A percentile compares a stretch with the other conserved stretches of the same genome.
phyloP scores from a whole-genome alignment of 2,329 filamentous ascomycete genomes.

The Aspergillus sp. region DNA sequence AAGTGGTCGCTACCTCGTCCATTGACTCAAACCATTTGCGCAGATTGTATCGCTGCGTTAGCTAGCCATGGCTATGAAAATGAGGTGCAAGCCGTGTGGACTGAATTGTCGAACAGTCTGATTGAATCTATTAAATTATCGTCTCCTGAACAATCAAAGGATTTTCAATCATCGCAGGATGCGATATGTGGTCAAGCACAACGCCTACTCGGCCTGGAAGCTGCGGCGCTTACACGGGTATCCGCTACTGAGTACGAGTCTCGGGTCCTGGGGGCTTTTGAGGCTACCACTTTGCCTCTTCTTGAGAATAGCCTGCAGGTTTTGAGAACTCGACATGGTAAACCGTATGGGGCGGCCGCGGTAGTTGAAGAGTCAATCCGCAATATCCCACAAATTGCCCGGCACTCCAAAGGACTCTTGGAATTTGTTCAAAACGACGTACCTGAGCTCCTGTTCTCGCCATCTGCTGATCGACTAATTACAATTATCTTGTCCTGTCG shows the following conservation, averaged over 20 bases:
- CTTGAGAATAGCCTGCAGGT: conserved; percentile 44
- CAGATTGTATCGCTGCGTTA: conserved; percentile 32
- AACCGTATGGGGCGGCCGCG: conserved; percentile 57
- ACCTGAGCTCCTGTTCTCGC: conserved; percentile 54
- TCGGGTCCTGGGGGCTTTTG: conserved; percentile 24
- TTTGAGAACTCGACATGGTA: conserved; percentile 50
- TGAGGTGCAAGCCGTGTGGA: conserved; percentile 54
- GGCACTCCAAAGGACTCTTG: conserved; percentile 37
- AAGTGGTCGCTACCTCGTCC: conserved; percentile 45
- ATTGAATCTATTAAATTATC: conserved; percentile 62
- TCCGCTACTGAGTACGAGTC: conserved; percentile 17
- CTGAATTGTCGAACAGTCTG: conserved; percentile 52
- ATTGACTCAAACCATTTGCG: conserved; percentile 31
- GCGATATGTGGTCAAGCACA: conserved; percentile 57
- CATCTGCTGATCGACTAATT: conserved; percentile 59
- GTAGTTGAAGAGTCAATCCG: conserved; percentile 48
- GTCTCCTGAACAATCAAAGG: conserved; percentile 71
- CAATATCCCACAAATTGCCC: conserved; percentile 34
- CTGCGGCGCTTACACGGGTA: conserved; percentile 26
- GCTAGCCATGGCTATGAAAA: conserved; percentile 36
- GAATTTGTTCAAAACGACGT: conserved; percentile 50
- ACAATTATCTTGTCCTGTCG: conserved; percentile 55
- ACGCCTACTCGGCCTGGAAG: conserved; percentile 57
- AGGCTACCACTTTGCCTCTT: conserved; percentile 31
- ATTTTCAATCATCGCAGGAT: conserved; percentile 64